Evolutionary conservation across 2,329 filamentous ascomycete species (phyloP), one percentile per base, ranked within the genome.

Genomic region (Trichoderma oligosporum): DNA sequence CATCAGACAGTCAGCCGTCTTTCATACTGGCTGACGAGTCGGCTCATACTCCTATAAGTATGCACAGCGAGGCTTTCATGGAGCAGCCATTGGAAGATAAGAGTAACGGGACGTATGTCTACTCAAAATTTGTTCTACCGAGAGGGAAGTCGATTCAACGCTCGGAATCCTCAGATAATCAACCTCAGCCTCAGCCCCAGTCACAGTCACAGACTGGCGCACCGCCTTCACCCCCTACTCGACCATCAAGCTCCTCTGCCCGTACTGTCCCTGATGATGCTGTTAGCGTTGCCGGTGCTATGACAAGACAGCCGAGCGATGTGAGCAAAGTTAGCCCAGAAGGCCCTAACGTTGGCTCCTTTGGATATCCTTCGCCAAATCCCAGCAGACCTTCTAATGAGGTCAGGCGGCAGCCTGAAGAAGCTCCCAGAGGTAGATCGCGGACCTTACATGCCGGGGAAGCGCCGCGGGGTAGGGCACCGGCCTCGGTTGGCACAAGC

Each of bases 61-160:
- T 89, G 78, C 82, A 83, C 57, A 87, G 85, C 65, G 87, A 89
- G 57, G 82, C 80, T 7, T 88, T 87, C 66, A 76, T 81, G 7
- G 83, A 86, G 56, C 62, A 68, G 49, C 29, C 70, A 41, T 82
- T 82, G 6, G 72, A 82, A 4, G 71, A 65, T 14, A 76, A 66
- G 61, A 74, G 76, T 7, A 78, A 79, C 1, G 82, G 84, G 2
- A 90, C 91, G 0, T 96, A 96, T 69, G 88, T 89, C 14, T 94
- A 97, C 69, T 87, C 91, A 7, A 95, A 89, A 60, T 96, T 91
- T 67, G 77, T 83, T 1, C 77, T 97, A 27, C 93, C 94, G 1
- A 83, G 93, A 60, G 93, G 93, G 12, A 89, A 94, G 69, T 80
- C 82, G 31, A 73, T 95, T 6, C 86, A 95, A 60, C 81, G 91